Conservation (phyloP, 106 monocot species). For the Vanilla planifolia region DNA sequence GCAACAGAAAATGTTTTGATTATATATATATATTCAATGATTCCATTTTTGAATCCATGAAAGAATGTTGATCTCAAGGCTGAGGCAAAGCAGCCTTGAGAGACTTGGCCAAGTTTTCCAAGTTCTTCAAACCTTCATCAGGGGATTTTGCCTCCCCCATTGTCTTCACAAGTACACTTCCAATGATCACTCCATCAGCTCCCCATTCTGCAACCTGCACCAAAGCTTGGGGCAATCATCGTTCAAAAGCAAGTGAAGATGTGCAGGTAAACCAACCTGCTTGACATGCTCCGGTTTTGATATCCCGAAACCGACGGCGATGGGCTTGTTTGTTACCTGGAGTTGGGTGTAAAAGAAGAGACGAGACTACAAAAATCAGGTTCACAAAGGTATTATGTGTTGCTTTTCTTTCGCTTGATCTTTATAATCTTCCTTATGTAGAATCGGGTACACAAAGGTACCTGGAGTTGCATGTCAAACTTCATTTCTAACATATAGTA, state of each 20-base stretch:
- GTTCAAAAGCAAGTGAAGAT: background rate
- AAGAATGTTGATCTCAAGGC: too few species aligned
- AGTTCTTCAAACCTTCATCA: conserved; percentile 45
- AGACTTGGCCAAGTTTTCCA: conserved; percentile 47
- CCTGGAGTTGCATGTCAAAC: background rate
- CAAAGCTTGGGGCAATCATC: background rate
- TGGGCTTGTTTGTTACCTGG: conserved; percentile 54
- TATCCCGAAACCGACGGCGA: conserved; percentile 77
- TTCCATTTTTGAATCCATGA: too few species aligned
- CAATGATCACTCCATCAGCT: conserved; percentile 79
- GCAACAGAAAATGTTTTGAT: too few species aligned
- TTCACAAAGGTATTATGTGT: conserved; percentile 9
- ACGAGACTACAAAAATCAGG: conserved; percentile 3
- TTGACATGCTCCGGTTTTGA: conserved; percentile 70
- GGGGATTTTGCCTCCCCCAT: conserved; percentile 43
- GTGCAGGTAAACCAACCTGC: conserved; percentile 26
- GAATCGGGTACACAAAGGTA: too few species aligned
- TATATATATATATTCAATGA: too few species aligned
- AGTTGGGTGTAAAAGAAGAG: background rate
- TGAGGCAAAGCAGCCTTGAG: conserved; percentile 45
- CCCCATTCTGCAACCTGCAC: conserved; percentile 66
- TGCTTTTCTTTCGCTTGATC: background rate
- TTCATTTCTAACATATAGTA: background rate
- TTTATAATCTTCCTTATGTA: too few species aligned
- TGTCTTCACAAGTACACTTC: conserved; percentile 62